Base-by-base conservation (phyloP, 768 basidiomycete species). In the Panus rudis region DNA sequence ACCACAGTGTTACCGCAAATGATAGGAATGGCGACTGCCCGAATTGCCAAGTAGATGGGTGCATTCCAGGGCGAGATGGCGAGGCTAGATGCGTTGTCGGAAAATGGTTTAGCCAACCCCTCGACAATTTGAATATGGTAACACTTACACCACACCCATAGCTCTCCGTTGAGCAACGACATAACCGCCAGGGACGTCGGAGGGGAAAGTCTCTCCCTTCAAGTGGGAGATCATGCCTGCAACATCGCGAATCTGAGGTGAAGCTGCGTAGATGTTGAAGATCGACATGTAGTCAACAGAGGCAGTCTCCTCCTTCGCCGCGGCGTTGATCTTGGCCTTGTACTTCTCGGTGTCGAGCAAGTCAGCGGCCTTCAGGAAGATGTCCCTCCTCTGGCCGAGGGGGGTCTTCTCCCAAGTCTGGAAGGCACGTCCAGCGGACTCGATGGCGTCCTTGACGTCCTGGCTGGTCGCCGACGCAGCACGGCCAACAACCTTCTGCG, bases 1-100 rank as follows among this genome's bases (percentile, higher is more conserved):
- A 79, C 65, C 5, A 75, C 69, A 0, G 77, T 75, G 52, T 79
- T 79, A 1, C 78, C 78, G 40, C 76, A 76, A 1, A 78, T 51
- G 24, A 78, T 53, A 0, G 77, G 73, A 10, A 70, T 50, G 1
- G 64, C 65, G 12, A 74, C 55, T 0, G 75, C 70, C 14, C 73
- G 60, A 13, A 78, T 42, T 1, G 71, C 63, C 12, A 81, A 60
- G 2, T 55, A 51, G 6, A 71, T 49, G 0, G 78, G 73, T 2
- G 70, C 71, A 50, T 79, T 79, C 78, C 77, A 79, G 0, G 78
- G 76, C 1, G 70, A 64, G 2, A 78, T 73, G 3, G 70, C 68
- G 41, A 76, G 66, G 17, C 76, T 78, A 38, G 30, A 39, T 24
- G 3, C 23, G n/a, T 11, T 14, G 21, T 14, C 19, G 24, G 42